Conservation (phyloP, 2,329 filamentous ascomycete genomes). For the Trichoderma semiorbis region DNA sequence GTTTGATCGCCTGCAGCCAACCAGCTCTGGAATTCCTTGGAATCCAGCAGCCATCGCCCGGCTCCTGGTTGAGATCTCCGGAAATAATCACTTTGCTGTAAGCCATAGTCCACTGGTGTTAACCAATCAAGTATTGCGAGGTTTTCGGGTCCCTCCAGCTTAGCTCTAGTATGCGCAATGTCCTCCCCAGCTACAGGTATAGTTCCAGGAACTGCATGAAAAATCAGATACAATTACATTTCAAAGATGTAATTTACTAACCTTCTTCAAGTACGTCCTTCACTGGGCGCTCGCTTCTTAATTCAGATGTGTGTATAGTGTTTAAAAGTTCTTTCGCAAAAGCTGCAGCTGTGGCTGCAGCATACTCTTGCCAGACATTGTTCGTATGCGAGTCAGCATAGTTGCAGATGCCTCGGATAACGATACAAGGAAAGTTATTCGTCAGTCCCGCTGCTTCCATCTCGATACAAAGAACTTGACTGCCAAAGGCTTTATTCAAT, state of each 20-base stretch:
- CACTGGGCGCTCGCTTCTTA: not conserved
- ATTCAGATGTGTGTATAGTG: fast-evolving
- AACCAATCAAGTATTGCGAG: not conserved
- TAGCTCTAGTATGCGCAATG: not conserved
- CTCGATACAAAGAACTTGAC: not conserved
- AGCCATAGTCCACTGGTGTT: not conserved
- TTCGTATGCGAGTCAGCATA: not conserved
- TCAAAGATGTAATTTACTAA: not conserved
- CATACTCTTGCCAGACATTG: not conserved
- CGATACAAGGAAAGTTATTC: not conserved
- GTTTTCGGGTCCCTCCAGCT: not conserved
- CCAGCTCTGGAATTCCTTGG: not conserved
- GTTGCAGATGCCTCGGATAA: not conserved
- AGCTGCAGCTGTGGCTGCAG: not conserved
- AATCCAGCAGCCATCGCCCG: not conserved
- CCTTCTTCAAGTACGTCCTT: not conserved
- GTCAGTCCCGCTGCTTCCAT: not conserved
- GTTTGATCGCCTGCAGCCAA: not conserved
- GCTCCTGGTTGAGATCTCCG: not conserved
- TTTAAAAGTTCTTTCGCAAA: not conserved
- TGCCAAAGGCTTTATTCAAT: not conserved
- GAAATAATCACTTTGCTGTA: not conserved
- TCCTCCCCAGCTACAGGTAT: not conserved
- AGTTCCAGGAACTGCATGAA: not conserved
- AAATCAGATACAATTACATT: not conserved